A percentile compares a stretch with the other conserved stretches of the same genome.
phyloP scores from a whole-genome alignment of 1,139 yeast genomes.

The Meyerozyma smithsonii region DNA sequence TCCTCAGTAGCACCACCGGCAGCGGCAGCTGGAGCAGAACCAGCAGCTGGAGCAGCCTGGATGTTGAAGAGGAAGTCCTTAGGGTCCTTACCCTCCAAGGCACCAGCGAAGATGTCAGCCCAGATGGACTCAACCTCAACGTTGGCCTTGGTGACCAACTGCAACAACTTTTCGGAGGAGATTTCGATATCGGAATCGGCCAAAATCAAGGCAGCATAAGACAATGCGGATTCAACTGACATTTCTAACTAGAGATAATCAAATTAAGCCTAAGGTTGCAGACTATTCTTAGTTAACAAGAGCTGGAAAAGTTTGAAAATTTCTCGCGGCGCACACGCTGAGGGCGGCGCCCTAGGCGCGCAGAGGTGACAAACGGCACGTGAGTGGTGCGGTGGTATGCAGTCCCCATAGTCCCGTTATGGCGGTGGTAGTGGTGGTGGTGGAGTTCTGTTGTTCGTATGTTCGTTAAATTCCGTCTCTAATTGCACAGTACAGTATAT shows the following conservation, averaged over 20 bases:
- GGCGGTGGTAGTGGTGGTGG: too few relatives aligned
- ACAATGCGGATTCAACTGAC: conserved; percentile 81
- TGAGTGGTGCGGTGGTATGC: background rate
- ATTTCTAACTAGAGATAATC: conserved; percentile 50
- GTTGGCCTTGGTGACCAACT: conserved; percentile 52
- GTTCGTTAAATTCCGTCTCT: conserved; percentile 14
- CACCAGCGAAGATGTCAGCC: conserved; percentile 81
- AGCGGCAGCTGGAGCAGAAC: conserved; percentile 56
- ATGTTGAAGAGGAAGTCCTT: conserved; percentile 73
- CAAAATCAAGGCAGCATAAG: conserved; percentile 85
- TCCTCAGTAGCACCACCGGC: conserved; percentile 55
- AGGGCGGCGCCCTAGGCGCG: conserved; percentile 1
- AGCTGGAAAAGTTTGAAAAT: background rate
- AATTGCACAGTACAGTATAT: conserved; percentile 19
- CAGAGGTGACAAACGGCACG: background rate
- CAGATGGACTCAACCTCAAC: conserved; percentile 56
- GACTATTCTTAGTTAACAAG: conserved; percentile 56
- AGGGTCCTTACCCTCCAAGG: conserved; percentile 74
- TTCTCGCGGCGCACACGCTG: conserved; percentile 1
- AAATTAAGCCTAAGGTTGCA: conserved; percentile 56
- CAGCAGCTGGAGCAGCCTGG: conserved; percentile 64
- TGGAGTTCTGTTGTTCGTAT: background rate
- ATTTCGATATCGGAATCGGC: conserved; percentile 81
- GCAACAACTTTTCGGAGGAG: conserved; percentile 69
- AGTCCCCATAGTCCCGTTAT: background rate